phyloP scores from a whole-genome alignment of 176 grass and related monocot genomes.

The Echinochloa phyllopogon region DNA sequence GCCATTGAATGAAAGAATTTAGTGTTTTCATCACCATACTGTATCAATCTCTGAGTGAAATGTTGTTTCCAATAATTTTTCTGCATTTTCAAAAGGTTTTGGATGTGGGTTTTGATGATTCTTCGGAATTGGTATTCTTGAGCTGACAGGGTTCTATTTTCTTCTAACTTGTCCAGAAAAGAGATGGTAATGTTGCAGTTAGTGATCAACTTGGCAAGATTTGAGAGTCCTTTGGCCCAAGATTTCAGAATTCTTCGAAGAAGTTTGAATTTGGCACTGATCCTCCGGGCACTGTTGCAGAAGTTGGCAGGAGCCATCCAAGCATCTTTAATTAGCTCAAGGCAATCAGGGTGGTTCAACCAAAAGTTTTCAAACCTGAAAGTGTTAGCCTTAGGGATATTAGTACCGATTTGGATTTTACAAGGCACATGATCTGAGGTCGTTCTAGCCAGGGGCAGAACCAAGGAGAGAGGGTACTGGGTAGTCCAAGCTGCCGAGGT shows the following conservation, averaged over 20 bases:
- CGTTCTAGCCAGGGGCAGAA: neutral
- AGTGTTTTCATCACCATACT: no score
- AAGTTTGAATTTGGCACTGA: neutral
- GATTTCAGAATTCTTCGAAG: neutral
- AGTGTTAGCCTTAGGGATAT: neutral
- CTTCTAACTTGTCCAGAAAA: neutral
- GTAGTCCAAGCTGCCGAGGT: no score
- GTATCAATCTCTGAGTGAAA: neutral
- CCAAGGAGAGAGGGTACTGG: no score
- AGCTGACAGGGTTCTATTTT: rapidly evolving
- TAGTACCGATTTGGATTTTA: neutral
- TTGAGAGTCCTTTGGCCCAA: neutral
- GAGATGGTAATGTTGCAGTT: neutral
- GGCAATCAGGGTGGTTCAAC: neutral
- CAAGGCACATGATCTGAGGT: neutral
- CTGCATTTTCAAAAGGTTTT: no score
- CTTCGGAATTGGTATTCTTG: no score
- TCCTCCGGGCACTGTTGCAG: rapidly evolving
- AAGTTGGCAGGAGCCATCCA: neutral
- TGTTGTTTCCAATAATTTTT: neutral
- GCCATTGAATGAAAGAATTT: no score
- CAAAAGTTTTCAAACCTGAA: neutral
- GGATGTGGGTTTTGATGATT: no score
- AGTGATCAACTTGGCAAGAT: rapidly evolving
- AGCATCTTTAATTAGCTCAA: neutral